Evolutionary conservation across 148 eudicot genomes (phyloP), one percentile per base, ranked within the genome.

Genomic region (Vaccinium vitisidaea): DNA sequence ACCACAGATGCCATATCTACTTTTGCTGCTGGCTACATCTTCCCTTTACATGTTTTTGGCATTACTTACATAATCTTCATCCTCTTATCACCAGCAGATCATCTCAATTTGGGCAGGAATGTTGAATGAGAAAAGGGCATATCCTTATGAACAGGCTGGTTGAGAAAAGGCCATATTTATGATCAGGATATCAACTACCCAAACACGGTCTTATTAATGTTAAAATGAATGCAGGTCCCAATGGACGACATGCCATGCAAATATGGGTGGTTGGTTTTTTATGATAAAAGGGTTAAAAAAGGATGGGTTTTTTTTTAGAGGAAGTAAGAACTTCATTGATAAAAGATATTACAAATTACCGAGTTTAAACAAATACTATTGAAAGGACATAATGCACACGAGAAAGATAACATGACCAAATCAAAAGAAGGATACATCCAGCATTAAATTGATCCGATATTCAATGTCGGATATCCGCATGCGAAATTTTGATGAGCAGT

Each of bases 111-210:
- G 52, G 74, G 58, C 59, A 48, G 54, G 58, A 21, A 77, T 76
- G 61, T 32, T 46, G 18, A 18, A 59, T 76, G 55, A 67, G 5
- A 36, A 46, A 61, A 63, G 81, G 81, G 11, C 85, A 74, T 59
- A 43, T 55, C n/a, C 13, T 77, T 27, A 61, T 48, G 69, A 74
- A 61, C 81, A 84, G 56, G 53, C 85, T 75, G 80, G 85, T n/a
- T 75, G 74, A 4, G 18, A 13, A 55, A 55, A 75, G 55, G 74
- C n/a, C 12, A 8, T 7, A 8, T 50, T 8, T 50, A 50, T 76
- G 25, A 59, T 61, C 75, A 63, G 6, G 2, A 61, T 61, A 77
- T 76, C 85, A 84, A 84, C 85, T 46, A 84, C 85, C 81, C 85
- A 59, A 84, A 77, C 49, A 49, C 58, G 48, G 30, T 27, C 70